phyloP scores from a whole-genome alignment of 305 asterid species.

The Fraxinus sp. region DNA sequence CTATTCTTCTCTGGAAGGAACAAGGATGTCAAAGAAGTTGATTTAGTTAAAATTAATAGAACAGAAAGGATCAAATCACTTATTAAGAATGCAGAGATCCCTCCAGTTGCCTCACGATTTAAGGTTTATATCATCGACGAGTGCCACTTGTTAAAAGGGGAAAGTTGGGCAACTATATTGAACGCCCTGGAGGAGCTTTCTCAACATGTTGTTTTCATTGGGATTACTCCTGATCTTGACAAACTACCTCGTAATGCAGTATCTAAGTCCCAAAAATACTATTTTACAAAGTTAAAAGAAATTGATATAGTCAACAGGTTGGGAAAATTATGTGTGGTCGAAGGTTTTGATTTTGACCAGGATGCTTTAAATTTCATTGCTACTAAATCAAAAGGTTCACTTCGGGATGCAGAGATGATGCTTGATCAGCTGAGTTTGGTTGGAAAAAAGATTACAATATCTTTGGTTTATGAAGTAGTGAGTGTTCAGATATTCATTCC shows the following conservation, averaged over 20 bases:
- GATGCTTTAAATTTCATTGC: constrained; percentile 70
- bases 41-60: constrained; percentile 49
- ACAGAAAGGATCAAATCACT: constrained; percentile 43
- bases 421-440: constrained; percentile 84
- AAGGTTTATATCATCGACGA: constrained; percentile 72
- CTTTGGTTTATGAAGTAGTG: constrained; percentile 73
- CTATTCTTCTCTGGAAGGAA: constrained; percentile 63
- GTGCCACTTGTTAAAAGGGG: constrained; percentile 69
- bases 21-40: constrained; percentile 57
- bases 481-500: constrained; percentile 23
- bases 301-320: constrained; percentile 44
- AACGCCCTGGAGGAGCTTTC: constrained; percentile 53
- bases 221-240: constrained; percentile 67
- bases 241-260: constrained; percentile 59
- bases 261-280: constrained; percentile 51
- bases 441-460: constrained; percentile 62
- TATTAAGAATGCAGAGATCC: constrained; percentile 38
- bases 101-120: constrained; percentile 52
- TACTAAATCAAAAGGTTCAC: constrained; percentile 64
- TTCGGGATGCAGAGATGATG: constrained; percentile 81
- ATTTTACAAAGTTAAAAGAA: constrained; percentile 58
- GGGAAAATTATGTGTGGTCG: constrained; percentile 51
- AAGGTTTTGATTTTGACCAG: constrained; percentile 56
- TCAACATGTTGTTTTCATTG: constrained; percentile 51
- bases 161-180: constrained; percentile 61